These are phyloP conservation scores for Mucor plumbeus DNA, from an alignment of 371 early-diverging fungal species.

Conservation along the genomic window DNA sequence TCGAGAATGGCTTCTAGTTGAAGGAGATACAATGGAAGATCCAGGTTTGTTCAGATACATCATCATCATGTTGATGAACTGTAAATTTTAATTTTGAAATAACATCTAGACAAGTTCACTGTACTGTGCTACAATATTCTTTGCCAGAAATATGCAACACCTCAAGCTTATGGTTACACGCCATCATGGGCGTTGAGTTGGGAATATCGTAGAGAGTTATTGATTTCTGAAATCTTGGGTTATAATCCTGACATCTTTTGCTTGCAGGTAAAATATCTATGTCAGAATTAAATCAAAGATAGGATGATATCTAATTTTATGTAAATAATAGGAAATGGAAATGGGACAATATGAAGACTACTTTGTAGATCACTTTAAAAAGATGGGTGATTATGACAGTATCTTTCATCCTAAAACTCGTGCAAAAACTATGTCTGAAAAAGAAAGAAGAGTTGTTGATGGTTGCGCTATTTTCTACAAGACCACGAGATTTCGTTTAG, in stretches of 20 bases:
- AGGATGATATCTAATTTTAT: neutral
- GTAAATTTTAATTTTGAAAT: neutral
- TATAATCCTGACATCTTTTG: conserved; percentile 95
- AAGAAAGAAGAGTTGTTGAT: conserved; percentile 89
- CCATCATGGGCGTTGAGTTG: conserved; percentile 97
- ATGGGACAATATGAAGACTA: conserved; percentile 84
- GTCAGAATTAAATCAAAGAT: no score
- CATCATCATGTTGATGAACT: neutral
- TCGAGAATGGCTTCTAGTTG: conserved; percentile 90
- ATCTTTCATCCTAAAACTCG: conserved; percentile 95
- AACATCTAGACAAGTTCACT: conserved; percentile 69
- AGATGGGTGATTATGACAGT: conserved; percentile 87
- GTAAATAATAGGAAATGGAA: conserved; percentile 74
- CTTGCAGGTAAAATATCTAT: conserved; percentile 67
- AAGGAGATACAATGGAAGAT: conserved; percentile 42
- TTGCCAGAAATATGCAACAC: conserved; percentile 90
- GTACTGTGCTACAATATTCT: conserved; percentile 97
- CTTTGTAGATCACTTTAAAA: conserved; percentile 76
- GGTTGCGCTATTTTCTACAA: conserved; percentile 99
- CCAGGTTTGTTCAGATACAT: conserved; percentile 28
- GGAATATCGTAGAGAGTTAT: conserved; percentile 92
- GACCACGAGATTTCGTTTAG: conserved; percentile 55
- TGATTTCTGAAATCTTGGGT: conserved; percentile 87
- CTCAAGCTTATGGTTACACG: conserved; percentile 91
- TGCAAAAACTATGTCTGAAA: conserved; percentile 91